phyloP scores from a whole-genome alignment of 2,329 filamentous ascomycete species.

The Neodidymelliopsis sp. region DNA sequence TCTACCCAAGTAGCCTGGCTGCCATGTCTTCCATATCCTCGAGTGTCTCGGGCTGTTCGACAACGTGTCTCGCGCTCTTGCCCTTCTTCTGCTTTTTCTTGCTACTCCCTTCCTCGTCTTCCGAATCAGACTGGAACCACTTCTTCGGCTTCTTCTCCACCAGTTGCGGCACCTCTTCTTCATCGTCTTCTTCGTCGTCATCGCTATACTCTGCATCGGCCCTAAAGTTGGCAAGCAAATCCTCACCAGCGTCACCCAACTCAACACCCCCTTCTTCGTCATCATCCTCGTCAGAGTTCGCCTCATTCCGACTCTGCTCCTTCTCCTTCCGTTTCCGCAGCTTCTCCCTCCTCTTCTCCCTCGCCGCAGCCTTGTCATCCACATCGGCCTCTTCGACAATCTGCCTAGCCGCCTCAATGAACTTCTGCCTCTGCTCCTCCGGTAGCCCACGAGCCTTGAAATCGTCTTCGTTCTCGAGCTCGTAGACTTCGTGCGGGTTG shows the following conservation, averaged over 20 bases:
- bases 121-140: constrained; percentile 76
- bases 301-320: constrained; percentile 59
- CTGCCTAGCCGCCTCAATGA: constrained; percentile 77
- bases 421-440: constrained; percentile 76
- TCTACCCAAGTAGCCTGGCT: constrained; percentile 68
- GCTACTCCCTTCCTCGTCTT: constrained; percentile 54
- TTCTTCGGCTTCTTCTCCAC: constrained; percentile 74
- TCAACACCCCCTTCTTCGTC: constrained; percentile 37
- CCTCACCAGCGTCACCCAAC: constrained; percentile 44
- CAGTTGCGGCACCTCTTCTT: constrained; percentile 53
- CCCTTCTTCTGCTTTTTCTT: constrained; percentile 54
- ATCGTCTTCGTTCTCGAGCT: constrained; percentile 83
- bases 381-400: constrained; percentile 78
- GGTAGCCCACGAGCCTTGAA: constrained; percentile 79
- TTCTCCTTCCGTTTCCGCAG: constrained; percentile 74
- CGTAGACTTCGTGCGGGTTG: constrained; percentile 82
- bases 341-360: constrained; percentile 80
- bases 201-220: constrained; percentile 51
- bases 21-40: constrained; percentile 82
- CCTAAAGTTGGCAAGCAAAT: constrained; percentile 54
- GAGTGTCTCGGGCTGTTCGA: constrained; percentile 76
- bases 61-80: constrained; percentile 63
- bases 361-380: constrained; percentile 81
- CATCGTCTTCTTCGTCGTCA: constrained; percentile 55
- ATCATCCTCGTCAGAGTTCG: constrained; percentile 52